A percentile compares a stretch with the other conserved stretches of the same genome.
These are phyloP conservation scores for Pharnaceum exiguum DNA, from an alignment of 148 eudicot species.

Conservation along the genomic window DNA sequence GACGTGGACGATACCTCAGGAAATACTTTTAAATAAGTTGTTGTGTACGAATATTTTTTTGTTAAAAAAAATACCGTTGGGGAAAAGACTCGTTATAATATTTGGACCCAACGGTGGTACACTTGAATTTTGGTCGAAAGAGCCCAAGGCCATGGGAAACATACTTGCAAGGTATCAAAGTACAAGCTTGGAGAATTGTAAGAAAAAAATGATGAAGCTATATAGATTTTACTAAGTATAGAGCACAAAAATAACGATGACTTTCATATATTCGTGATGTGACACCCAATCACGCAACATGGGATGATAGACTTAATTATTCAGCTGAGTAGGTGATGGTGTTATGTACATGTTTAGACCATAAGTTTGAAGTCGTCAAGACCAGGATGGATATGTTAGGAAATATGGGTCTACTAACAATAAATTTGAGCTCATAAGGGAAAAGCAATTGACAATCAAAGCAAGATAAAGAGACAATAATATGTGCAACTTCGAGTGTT, in stretches of 20 bases:
- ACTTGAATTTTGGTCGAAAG: slow-evolving; percentile 13
- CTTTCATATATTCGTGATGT: too few species aligned
- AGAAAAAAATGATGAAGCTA: not conserved
- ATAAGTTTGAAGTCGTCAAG: slow-evolving; percentile 1
- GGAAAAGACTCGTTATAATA: too few species aligned
- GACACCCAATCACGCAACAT: not conserved
- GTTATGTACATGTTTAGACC: not conserved
- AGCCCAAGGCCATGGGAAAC: not conserved
- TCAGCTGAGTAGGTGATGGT: slow-evolving; percentile 4
- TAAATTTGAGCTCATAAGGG: too few species aligned
- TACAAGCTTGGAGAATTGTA: not conserved
- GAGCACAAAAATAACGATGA: not conserved
- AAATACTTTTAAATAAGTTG: too few species aligned
- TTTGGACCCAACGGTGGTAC: slow-evolving; percentile 4
- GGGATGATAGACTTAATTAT: not conserved
- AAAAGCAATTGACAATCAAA: too few species aligned
- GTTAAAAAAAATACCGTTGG: too few species aligned
- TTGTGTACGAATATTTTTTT: too few species aligned
- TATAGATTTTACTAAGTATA: not conserved
- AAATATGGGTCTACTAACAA: too few species aligned
- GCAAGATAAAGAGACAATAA: too few species aligned
- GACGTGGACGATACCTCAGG: too few species aligned
- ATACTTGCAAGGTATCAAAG: not conserved
- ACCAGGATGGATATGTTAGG: slow-evolving; percentile 1
- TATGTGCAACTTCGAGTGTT: too few species aligned